Evolutionary conservation across 192 early-diverging fungal genomes (phyloP), one percentile per base, ranked within the genome.

Genomic region (Rhizoclosmatium sp.): DNA sequence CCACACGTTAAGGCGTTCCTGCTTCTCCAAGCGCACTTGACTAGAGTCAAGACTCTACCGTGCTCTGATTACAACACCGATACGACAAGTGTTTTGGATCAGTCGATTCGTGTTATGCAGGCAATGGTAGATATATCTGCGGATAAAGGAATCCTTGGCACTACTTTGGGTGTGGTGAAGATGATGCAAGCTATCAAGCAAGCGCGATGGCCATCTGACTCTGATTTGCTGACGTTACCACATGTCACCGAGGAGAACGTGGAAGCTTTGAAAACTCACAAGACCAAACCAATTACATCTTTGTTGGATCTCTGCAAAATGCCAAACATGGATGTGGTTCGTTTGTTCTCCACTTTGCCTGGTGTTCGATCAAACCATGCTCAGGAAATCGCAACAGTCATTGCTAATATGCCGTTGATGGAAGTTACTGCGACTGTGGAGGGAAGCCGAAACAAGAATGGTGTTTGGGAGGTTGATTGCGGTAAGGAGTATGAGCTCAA

Each of bases 151-250:
- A 88, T 88, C 49, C 62, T 95, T 64, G 73, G 70, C 2, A 90
- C 91, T 0, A 83, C 89, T 48, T 64, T 96, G 64, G 92, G 92
- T 1, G 84, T 92, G 19, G 95, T 98, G 91, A 87, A 89, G 64
- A 85, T 96, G 71, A 84, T 96, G 71, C 97, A 99, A 86, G 94
- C 93, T 51, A 88, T 98, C 76, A 98, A 98, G 85, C 97, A 97
- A 83, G 97, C 93, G 1, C 84, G 88, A 1, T 95, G 95, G 94
- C 87, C 90, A 2, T 85, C 91, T 0, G 91, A 94, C 44, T 96
- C 95, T 10, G 80, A 87, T 0, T 78, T 99, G 16, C 70, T 92
- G 58, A 93, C 91, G 48, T 73, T 96, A 45, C 93, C 94, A 14
- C 42, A 78, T 1, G 19, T 88, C 45, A 80, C 81, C 3, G 75